phyloP scores from a whole-genome alignment of 2,329 filamentous ascomycete species.

The Ilyonectria sp. region DNA sequence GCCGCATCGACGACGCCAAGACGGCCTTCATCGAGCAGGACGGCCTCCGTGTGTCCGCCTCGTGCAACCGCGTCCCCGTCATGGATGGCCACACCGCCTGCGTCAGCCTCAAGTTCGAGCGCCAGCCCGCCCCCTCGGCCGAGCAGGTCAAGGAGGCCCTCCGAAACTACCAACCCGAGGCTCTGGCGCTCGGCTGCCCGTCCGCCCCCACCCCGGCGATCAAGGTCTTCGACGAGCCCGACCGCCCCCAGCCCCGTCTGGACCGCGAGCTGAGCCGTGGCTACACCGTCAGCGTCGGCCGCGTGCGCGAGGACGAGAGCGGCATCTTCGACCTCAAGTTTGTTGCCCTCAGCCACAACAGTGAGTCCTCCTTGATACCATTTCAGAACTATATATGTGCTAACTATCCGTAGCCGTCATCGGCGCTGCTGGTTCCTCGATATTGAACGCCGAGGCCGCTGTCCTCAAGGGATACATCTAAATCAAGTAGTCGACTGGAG shows the following conservation, averaged over 20 bases:
- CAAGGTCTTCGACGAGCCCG: constrained; percentile 88
- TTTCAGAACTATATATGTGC: neutral
- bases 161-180: constrained; percentile 86
- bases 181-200: constrained; percentile 86
- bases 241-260: constrained; percentile 91
- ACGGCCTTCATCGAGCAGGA: constrained; percentile 85
- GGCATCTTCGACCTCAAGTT: constrained; percentile 97
- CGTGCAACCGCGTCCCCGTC: constrained; percentile 95
- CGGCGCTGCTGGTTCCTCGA: constrained; percentile 95
- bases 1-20: constrained; percentile 77
- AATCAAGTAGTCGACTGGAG: constrained; percentile 25
- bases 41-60: constrained; percentile 82
- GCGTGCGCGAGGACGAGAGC: constrained; percentile 87
- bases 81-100: constrained; percentile 97
- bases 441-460: constrained; percentile 93
- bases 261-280: constrained; percentile 89
- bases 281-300: constrained; percentile 92
- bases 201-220: constrained; percentile 89
- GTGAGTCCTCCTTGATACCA: constrained; percentile 56
- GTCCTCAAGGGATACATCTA: constrained; percentile 89
- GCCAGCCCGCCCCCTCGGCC: constrained; percentile 79
- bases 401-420: constrained; percentile 77
- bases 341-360: constrained; percentile 89
- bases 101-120: constrained; percentile 87
- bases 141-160: constrained; percentile 85